phyloP scores from a whole-genome alignment of 148 eudicot species.

The Talinum fruticosum region DNA sequence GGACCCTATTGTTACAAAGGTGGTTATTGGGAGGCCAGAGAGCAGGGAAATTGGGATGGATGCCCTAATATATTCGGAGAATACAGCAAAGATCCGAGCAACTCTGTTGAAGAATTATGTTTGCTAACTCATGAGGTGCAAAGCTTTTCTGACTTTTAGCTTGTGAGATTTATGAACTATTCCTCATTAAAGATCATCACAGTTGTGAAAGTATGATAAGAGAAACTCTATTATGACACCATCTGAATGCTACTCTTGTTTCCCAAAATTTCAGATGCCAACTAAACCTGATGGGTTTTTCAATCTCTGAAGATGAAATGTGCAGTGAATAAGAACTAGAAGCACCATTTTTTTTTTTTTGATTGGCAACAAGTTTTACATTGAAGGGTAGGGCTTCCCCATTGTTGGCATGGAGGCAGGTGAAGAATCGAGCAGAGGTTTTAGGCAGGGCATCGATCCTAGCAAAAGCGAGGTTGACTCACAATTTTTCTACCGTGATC shows the following conservation, averaged over 20 bases:
- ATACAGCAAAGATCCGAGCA: constrained; percentile 40
- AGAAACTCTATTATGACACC: background rate
- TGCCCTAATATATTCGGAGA: constrained; percentile 80
- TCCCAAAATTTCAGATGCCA: background rate
- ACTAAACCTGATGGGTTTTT: background rate
- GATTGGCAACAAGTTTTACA: background rate
- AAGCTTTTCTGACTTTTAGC: background rate
- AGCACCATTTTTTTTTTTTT: background rate
- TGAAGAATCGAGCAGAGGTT: background rate
- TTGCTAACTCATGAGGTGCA: constrained; percentile 32
- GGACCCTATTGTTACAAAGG: constrained; percentile 62
- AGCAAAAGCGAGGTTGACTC: background rate
- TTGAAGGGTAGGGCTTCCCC: background rate
- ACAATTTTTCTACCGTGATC: constrained; percentile 1
- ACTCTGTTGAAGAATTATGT: constrained; percentile 35
- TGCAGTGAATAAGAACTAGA: background rate
- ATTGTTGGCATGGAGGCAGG: background rate
- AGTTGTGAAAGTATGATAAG: background rate
- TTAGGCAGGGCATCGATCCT: background rate
- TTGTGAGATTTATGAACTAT: background rate
- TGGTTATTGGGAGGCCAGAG: constrained; percentile 86
- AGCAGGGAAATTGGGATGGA: constrained; percentile 55
- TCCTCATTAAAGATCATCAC: background rate
- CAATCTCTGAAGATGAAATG: background rate
- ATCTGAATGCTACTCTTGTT: background rate